A percentile compares a stretch with the other conserved stretches of the same genome.
Conservation (phyloP, 768 basidiomycete genomes). For the Lactarius quietus region DNA sequence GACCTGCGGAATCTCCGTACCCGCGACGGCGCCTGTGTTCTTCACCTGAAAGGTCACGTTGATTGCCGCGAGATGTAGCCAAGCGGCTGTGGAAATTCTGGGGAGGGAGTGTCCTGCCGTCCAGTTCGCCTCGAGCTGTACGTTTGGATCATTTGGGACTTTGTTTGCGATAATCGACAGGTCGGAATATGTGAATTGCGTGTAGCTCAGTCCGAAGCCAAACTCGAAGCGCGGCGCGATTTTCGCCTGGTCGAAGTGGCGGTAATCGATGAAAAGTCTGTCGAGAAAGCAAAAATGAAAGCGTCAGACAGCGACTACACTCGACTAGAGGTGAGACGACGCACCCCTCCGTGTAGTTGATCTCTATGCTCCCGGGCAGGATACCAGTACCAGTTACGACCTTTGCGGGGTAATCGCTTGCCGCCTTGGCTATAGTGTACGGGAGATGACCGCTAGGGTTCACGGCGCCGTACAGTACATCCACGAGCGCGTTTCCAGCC, state of each 20-base stretch:
- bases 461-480: conserved; percentile 71
- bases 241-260: conserved; percentile 48
- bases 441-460: conserved; percentile 71
- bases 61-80: conserved; percentile 67
- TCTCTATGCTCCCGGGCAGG: conserved; percentile 40
- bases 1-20: conserved; percentile 74
- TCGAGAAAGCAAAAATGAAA: no score
- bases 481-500: conserved; percentile 57
- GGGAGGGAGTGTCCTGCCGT: conserved; percentile 52
- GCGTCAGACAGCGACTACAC: not conserved
- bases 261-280: conserved; percentile 35
- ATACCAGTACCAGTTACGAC: conserved; percentile 29
- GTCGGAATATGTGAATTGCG: conserved; percentile 67
- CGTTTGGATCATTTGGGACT: no score
- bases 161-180: conserved; percentile 44
- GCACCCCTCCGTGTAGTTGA: conserved; percentile 63
- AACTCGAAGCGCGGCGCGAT: conserved; percentile 85
- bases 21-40: conserved; percentile 60
- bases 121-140: conserved; percentile 50
- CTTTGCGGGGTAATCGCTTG: conserved; percentile 47
- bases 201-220: conserved; percentile 87
- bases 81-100: conserved; percentile 59
- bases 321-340: conserved; percentile 23
- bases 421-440: conserved; percentile 65
- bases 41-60: conserved; percentile 58